Conservation (phyloP, 2,329 filamentous ascomycete species). For the Ascosphaera apis region DNA sequence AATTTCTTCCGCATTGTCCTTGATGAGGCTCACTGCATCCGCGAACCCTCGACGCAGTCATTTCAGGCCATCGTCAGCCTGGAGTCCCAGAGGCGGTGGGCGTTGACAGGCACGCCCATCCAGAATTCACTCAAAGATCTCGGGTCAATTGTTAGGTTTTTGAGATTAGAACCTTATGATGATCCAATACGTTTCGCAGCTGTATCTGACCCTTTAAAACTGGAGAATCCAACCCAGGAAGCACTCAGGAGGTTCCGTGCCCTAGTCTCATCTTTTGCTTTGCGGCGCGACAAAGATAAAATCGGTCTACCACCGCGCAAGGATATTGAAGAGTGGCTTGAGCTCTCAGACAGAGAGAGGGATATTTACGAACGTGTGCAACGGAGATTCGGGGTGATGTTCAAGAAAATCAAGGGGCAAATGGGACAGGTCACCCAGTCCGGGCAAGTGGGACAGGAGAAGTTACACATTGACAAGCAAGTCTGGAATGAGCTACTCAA, state of each 20-base stretch:
- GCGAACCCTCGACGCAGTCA: conserved; percentile 57
- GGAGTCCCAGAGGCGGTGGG: conserved; percentile 67
- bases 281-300: conserved; percentile 77
- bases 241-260: conserved; percentile 50
- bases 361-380: conserved; percentile 68
- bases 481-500: conserved; percentile 89
- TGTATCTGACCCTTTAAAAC: conserved; percentile 70
- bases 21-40: conserved; percentile 87
- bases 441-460: neutral
- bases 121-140: conserved; percentile 87
- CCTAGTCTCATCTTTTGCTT: conserved; percentile 80
- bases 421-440: neutral
- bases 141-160: conserved; percentile 63
- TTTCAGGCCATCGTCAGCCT: conserved; percentile 68
- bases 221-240: conserved; percentile 61
- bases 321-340: conserved; percentile 36
- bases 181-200: conserved; percentile 52
- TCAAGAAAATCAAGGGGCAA: conserved; percentile 23
- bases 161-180: conserved; percentile 67
- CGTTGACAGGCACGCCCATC: conserved; percentile 88
- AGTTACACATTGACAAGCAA: neutral
- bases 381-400: conserved; percentile 54
- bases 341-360: conserved; percentile 54
- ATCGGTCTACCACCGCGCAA: conserved; percentile 56
- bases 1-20: conserved; percentile 88